These are phyloP conservation scores for Cucumis cinereus DNA, from an alignment of 306 rosid species.

Conservation along the genomic window DNA sequence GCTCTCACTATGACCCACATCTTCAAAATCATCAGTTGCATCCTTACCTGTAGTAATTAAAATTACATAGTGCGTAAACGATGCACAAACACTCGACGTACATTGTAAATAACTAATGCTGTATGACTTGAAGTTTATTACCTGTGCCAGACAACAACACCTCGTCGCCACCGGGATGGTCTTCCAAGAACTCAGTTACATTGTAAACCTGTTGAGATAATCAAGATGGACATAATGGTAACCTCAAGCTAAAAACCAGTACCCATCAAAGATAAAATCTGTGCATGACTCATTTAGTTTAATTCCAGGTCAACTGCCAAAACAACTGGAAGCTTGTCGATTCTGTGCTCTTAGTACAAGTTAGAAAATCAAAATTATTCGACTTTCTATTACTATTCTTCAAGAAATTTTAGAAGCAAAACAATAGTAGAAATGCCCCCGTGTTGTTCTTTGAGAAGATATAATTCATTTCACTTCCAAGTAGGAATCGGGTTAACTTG, in stretches of 20 bases:
- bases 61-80: neutral
- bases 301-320: neutral
- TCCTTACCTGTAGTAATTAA: constrained; percentile 25
- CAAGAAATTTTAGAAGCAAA: neutral
- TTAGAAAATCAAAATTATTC: neutral
- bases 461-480: neutral
- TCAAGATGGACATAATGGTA: neutral
- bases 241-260: neutral
- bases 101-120: neutral
- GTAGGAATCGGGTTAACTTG: neutral
- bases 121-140: neutral
- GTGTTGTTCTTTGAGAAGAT: neutral
- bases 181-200: constrained; percentile 40
- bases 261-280: neutral
- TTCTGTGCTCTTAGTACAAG: neutral
- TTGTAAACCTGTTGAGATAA: constrained; percentile 29
- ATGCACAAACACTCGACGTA: neutral
- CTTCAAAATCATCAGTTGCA: constrained; percentile 55
- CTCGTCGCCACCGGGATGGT: constrained; percentile 48
- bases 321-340: neutral
- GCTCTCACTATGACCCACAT: constrained; percentile 39
- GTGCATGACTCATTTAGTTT: neutral
- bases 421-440: neutral
- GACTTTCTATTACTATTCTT: neutral
- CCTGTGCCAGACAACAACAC: constrained; percentile 41